Percentiles rank a stretch among this genome's conserved stretches.
phyloP scores from a whole-genome alignment of 164 flowering plant species.

The Annona squamosa region DNA sequence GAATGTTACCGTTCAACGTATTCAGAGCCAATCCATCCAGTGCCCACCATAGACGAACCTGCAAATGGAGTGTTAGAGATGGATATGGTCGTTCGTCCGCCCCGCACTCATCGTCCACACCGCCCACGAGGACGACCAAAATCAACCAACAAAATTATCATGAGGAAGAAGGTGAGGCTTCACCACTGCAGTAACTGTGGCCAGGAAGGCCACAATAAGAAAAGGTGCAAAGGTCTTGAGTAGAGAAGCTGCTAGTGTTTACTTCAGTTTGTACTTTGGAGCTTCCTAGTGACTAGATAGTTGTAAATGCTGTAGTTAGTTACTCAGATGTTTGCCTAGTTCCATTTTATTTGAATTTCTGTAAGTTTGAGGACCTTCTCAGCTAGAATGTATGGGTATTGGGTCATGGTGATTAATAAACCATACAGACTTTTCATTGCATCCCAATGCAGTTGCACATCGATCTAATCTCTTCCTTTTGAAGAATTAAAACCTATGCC shows the following conservation, averaged over 20 bases:
- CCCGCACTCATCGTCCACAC: conserved; percentile 13
- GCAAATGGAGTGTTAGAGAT: conserved; percentile 13
- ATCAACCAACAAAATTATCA: conserved; percentile 18
- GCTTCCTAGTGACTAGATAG: neutral
- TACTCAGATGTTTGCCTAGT: too few relatives aligned
- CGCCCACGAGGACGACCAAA: conserved; percentile 16
- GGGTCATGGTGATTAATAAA: too few relatives aligned
- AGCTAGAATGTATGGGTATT: too few relatives aligned
- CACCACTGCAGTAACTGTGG: conserved; percentile 51
- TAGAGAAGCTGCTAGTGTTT: neutral
- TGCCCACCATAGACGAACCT: conserved; percentile 19
- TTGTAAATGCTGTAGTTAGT: too few relatives aligned
- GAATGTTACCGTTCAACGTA: conserved; percentile 37
- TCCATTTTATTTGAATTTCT: too few relatives aligned
- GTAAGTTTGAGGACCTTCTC: too few relatives aligned
- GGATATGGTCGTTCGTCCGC: conserved; percentile 40
- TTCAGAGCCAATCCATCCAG: conserved; percentile 39
- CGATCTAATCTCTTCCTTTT: too few relatives aligned
- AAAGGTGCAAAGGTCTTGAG: conserved; percentile 40
- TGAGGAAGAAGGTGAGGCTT: conserved; percentile 14
- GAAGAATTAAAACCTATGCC: too few relatives aligned
- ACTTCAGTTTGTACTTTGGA: neutral
- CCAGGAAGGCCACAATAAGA: conserved; percentile 50
- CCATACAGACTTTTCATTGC: too few relatives aligned
- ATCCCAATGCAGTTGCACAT: too few relatives aligned